phyloP scores from a whole-genome alignment of 495 filamentous ascomycete genomes.

The Astrothelium macrocarpum region DNA sequence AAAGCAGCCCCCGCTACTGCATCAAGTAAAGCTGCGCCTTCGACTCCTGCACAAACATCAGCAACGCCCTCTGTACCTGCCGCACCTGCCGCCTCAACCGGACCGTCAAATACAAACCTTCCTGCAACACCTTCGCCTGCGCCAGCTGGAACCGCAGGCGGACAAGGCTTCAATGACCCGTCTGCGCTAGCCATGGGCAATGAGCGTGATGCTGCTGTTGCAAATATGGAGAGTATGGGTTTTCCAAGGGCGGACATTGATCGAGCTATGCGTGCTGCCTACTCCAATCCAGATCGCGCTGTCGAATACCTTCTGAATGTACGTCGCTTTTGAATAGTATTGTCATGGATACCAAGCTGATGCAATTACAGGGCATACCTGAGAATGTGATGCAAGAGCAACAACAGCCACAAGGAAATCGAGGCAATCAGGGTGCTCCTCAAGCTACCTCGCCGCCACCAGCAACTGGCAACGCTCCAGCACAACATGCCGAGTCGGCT shows the following conservation, averaged over 20 bases:
- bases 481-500: slow-evolving; percentile 24
- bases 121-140: slow-evolving; percentile 64
- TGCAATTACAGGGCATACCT: slow-evolving; percentile 64
- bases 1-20: slow-evolving; percentile 55
- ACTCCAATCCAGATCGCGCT: slow-evolving; percentile 91
- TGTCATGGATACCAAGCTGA: slow-evolving; percentile 9
- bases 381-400: slow-evolving; percentile 68
- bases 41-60: slow-evolving; percentile 59
- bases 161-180: slow-evolving; percentile 54
- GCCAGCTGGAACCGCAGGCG: slow-evolving; percentile 44
- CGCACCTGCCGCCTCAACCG: slow-evolving; percentile 33
- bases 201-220: slow-evolving; percentile 72
- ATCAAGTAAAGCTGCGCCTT: slow-evolving; percentile 48
- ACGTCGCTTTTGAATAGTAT: slow-evolving; percentile 29
- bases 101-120: slow-evolving; percentile 35
- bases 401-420: slow-evolving; percentile 19
- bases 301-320: slow-evolving; percentile 91
- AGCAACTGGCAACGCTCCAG: slow-evolving; percentile 27
- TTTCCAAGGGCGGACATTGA: slow-evolving; percentile 81
- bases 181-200: slow-evolving; percentile 76
- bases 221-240: slow-evolving; percentile 96
- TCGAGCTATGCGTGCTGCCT: slow-evolving; percentile 89
- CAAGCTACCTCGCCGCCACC: slow-evolving; percentile 20
- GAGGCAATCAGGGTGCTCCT: slow-evolving; percentile 16
- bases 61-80: slow-evolving; percentile 41